These are phyloP conservation scores for Pisolithus tinctorius DNA, from an alignment of 768 basidiomycete species.

Conservation along the genomic window DNA sequence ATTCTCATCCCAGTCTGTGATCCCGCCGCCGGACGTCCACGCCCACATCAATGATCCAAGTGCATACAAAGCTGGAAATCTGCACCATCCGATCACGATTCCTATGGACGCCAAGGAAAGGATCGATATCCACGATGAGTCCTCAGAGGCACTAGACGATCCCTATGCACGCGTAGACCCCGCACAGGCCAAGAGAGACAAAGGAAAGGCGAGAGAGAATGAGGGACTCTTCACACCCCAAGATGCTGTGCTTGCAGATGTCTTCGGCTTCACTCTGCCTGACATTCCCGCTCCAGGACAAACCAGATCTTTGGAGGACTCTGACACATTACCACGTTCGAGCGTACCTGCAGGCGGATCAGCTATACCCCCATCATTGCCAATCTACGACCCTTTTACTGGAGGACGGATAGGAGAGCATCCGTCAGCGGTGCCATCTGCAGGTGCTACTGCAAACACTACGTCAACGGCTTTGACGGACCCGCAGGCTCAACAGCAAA, in stretches of 20 bases:
- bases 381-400: slow-evolving; percentile 29
- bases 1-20: slow-evolving; percentile 13
- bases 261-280: slow-evolving; percentile 10
- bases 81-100: slow-evolving; percentile 1
- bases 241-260: slow-evolving; percentile 52
- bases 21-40: slow-evolving; percentile 18
- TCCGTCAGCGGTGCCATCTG: slow-evolving; percentile 6
- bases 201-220: background rate
- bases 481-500: background rate
- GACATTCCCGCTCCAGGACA: slow-evolving; percentile 2
- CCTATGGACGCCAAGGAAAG: background rate
- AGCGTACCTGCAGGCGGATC: slow-evolving; percentile 1
- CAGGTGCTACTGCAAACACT: background rate
- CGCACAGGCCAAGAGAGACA: background rate
- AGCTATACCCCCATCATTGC: background rate
- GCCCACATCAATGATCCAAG: slow-evolving; percentile 21
- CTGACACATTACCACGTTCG: slow-evolving; percentile 6
- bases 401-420: slow-evolving; percentile 21
- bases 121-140: background rate
- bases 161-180: background rate
- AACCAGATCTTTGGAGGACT: slow-evolving; percentile 13
- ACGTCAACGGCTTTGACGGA: background rate
- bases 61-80: slow-evolving; percentile 13
- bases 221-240: slow-evolving; percentile 43
- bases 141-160: background rate